These are phyloP conservation scores for Tolypocladium capitatum DNA, from an alignment of 2,329 filamentous ascomycete species.

Conservation along the genomic window DNA sequence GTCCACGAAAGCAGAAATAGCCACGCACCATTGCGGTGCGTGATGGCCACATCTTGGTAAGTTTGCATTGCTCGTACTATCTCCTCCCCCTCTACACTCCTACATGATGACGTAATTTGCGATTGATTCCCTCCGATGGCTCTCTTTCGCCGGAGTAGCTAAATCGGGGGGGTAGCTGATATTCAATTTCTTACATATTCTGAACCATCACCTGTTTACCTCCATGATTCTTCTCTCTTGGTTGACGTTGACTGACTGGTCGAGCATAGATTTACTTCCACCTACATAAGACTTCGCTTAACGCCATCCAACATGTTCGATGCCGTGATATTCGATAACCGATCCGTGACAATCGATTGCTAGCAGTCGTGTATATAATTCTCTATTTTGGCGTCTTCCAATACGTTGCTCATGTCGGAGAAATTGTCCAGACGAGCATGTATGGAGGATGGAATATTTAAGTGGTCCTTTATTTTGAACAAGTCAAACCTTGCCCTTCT, in stretches of 20 bases:
- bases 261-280: background rate
- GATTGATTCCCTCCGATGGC: constrained; percentile 82
- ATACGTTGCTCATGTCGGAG: background rate
- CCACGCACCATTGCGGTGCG: background rate
- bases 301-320: background rate
- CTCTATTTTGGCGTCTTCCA: background rate
- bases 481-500: constrained; percentile 32
- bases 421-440: background rate
- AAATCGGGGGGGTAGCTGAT: constrained; percentile 69
- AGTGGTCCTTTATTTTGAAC: too few species aligned
- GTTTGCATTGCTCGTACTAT: constrained; percentile 4
- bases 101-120: constrained; percentile 96
- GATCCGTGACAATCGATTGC: background rate
- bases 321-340: background rate
- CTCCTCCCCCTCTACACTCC: constrained; percentile 4
- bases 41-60: constrained; percentile 14
- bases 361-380: too few species aligned
- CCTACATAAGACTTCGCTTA: constrained; percentile 4
- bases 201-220: constrained; percentile 37
- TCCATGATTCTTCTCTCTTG: background rate
- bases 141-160: constrained; percentile 78
- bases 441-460: too few species aligned
- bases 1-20: background rate
- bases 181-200: constrained; percentile 99
- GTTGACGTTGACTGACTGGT: constrained; percentile 1